These are phyloP conservation scores for Aristolochia fimbriata DNA, from an alignment of 164 flowering plant species.

Conservation along the genomic window DNA sequence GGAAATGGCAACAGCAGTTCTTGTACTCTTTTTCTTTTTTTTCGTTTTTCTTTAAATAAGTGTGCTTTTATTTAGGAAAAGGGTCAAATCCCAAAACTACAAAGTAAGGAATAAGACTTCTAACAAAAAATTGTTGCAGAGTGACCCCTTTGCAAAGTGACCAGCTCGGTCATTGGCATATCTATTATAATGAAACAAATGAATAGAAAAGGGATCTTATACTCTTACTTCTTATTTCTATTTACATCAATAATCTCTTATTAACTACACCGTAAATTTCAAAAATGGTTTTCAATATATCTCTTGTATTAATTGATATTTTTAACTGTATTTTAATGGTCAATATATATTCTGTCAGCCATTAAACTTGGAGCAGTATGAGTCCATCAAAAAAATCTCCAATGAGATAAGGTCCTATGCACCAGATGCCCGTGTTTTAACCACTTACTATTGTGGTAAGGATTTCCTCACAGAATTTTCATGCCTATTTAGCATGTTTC, in stretches of 20 bases:
- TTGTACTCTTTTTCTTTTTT: too few species aligned
- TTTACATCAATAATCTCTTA: too few species aligned
- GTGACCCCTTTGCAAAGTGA: too few species aligned
- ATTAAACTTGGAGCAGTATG: constrained; percentile 73
- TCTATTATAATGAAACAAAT: too few species aligned
- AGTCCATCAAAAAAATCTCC: constrained; percentile 64
- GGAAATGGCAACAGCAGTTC: background rate
- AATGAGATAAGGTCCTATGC: constrained; percentile 71
- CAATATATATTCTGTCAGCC: constrained; percentile 47
- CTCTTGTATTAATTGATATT: background rate
- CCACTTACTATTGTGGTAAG: constrained; percentile 91
- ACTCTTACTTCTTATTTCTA: too few species aligned
- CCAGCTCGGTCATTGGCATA: too few species aligned
- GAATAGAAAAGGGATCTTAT: too few species aligned
- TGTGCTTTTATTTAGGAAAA: too few species aligned
- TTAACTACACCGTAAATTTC: background rate
- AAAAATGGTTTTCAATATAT: background rate
- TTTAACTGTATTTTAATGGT: background rate
- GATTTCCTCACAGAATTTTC: background rate
- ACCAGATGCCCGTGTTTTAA: constrained; percentile 90
- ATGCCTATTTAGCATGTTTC: background rate
- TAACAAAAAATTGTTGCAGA: too few species aligned
- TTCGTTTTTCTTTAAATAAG: too few species aligned
- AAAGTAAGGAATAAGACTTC: too few species aligned
- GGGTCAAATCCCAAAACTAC: too few species aligned